Base-by-base conservation (phyloP, 1,284 basidiomycete species). In the Tylopilus microsporus region DNA sequence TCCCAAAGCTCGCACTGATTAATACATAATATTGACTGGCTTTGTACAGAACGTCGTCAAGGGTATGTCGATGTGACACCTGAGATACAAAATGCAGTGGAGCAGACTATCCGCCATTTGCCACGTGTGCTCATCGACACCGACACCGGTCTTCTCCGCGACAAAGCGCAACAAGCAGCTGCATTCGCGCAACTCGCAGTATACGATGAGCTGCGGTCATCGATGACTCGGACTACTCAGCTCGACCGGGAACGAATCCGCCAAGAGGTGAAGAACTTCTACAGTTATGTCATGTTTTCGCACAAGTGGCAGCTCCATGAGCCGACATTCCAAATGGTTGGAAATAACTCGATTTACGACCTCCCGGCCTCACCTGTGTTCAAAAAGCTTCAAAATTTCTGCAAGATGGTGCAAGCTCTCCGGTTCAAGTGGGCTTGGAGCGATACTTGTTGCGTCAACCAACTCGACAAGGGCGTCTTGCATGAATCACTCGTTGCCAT, bases 251-350 rank as follows among this genome's bases (percentile, higher is more conserved):
- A n/a, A 18, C 54, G 59, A 7, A 63, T 63, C 37, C 2, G 1
- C 9, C 55, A 5, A 10, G 60, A 36, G 9, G 63, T 67, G 34
- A 46, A 60, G 16, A 0, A 25, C 3, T 64, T 11, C n/a, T 64
- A 63, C 19, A 21, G 49, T 51, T 65, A 67, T 1, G 63, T 53
- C 10, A 67, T 65, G 61, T 13, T 63, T 9, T 64, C 63, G 0
- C 64, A 66, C 7, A 47, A 12, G 21, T 64, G 63, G 63, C 12
- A 16, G 0, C 56, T 63, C 47, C 63, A 63, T 0, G 30, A 32
- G 30, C 30, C 30, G 30, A 32, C 30, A 32, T 32, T 32, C 30
- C 30, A 32, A 6, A 32, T 63, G 10, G 55, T 67, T 10, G 34
- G 53, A 21, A 30, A 48, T 1, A 53, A n/a, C 10, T 49, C 63